phyloP scores from a whole-genome alignment of 208 protist species.

The Leptomonas pyrrhocoris region DNA sequence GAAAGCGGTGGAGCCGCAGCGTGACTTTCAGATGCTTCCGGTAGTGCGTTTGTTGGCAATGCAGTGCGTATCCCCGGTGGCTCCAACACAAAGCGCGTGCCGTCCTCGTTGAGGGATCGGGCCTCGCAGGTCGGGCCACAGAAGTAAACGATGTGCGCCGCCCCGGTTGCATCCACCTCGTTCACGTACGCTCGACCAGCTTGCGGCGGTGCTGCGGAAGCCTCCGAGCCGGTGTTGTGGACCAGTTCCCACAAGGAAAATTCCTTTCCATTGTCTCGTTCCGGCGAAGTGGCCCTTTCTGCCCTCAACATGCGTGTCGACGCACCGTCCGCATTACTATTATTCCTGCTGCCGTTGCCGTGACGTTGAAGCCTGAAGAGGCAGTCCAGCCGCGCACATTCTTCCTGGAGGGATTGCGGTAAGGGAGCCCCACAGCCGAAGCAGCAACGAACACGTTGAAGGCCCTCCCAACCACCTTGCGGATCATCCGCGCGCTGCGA shows the following conservation, averaged over 20 bases:
- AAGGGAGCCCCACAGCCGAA: slow-evolving; percentile 48
- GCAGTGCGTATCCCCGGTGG: background rate
- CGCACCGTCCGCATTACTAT: background rate
- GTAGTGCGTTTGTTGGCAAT: too few species aligned
- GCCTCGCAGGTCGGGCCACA: slow-evolving; percentile 19
- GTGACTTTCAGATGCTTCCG: too few species aligned
- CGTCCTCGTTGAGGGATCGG: slow-evolving; percentile 18
- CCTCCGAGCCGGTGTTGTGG: background rate
- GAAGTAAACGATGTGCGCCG: slow-evolving; percentile 26
- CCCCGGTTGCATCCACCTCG: slow-evolving; percentile 21
- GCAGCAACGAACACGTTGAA: slow-evolving; percentile 31
- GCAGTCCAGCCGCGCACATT: slow-evolving; percentile 33
- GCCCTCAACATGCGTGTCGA: too few species aligned
- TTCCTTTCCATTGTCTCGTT: too few species aligned
- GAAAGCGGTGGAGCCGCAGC: background rate
- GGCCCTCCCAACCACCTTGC: background rate
- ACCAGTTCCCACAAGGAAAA: slow-evolving; percentile 15
- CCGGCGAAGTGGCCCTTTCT: too few species aligned
- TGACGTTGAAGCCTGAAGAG: background rate
- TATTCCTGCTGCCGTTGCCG: background rate
- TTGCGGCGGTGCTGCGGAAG: background rate
- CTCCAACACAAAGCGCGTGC: slow-evolving; percentile 29
- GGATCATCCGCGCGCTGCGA: too few species aligned
- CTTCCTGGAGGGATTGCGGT: slow-evolving; percentile 25
- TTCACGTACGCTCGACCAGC: background rate